Evolutionary conservation across 1,139 yeast species (phyloP), one percentile per base, ranked within the genome.

Genomic region (Saccharomyces pastorianus): DNA sequence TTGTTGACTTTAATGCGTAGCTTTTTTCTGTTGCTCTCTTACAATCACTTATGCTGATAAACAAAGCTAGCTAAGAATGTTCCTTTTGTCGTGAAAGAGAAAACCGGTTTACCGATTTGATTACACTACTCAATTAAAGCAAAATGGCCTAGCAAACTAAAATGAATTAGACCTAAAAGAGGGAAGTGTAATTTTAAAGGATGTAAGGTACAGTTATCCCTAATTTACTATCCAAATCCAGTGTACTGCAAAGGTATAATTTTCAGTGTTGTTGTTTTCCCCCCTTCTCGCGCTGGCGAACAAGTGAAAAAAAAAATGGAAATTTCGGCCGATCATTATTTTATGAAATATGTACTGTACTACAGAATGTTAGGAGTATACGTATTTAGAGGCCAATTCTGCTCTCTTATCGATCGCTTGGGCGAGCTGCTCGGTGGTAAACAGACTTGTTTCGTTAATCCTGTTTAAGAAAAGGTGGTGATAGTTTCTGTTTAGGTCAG

Each of bases 361-460:
- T 9, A 29, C 20, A 17, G 20, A 25, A 34, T 48, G n/a, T 6
- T 44, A 46, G 32, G 51, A 38, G 49, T 49, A 48, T 13, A 62
- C 55, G 53, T 67, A 67, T 47, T 58, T 63, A 11, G 64, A 57
- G 20, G 68, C 65, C 29, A 67, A 57, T 38, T 68, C 71, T 9
- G 62, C 58, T 55, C 69, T 65, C 56, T 66, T 66, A 29, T 56
- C 61, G 20, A 67, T 59, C 25, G 70, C 70, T n/a, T 57, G 51
- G 2, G 51, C 49, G 4, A 66, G 50, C 48, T 64, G 64, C 13
- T 59, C 61, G 6, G 55, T 51, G 5, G 62, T 52, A 52, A 64
- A 65, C 1, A 65, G 50, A 1, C 53, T 50, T 1, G 63, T 55
- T 38, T 66, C 68, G 9, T 54, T 46, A 0, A 68, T 52, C 54